These are phyloP conservation scores for Plantago major DNA, from an alignment of 257 asterid species.

Conservation along the genomic window DNA sequence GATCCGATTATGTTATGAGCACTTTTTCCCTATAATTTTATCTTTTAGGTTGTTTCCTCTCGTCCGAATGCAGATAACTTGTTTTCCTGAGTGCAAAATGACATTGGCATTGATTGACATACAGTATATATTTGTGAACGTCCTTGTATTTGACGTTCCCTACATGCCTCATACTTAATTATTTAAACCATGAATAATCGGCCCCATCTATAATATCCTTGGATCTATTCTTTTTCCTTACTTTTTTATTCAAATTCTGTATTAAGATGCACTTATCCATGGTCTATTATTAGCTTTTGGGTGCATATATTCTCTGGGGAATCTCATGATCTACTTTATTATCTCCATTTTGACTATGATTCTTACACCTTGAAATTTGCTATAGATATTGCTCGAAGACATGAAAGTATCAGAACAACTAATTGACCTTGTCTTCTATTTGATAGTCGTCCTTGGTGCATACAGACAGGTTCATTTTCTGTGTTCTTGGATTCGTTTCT, in stretches of 20 bases:
- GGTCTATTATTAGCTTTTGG: conserved; percentile 8
- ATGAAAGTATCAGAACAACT: conserved; percentile 82
- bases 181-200: no score
- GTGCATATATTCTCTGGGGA: conserved; percentile 2
- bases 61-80: no score
- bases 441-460: conserved; percentile 67
- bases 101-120: no score
- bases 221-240: not conserved
- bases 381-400: conserved; percentile 85
- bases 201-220: not conserved
- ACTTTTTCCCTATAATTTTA: no score
- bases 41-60: no score
- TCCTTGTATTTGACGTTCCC: no score
- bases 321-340: conserved; percentile 19
- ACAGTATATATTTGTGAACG: no score
- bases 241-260: no score
- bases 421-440: conserved; percentile 73
- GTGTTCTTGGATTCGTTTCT: conserved; percentile 11
- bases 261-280: not conserved
- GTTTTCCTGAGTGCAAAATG: no score
- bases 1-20: no score
- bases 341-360: conserved; percentile 10
- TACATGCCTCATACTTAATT: no score
- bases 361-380: conserved; percentile 21
- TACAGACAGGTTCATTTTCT: conserved; percentile 58